Conservation (phyloP, 306 rosid species). For the Calophaca sinica region DNA sequence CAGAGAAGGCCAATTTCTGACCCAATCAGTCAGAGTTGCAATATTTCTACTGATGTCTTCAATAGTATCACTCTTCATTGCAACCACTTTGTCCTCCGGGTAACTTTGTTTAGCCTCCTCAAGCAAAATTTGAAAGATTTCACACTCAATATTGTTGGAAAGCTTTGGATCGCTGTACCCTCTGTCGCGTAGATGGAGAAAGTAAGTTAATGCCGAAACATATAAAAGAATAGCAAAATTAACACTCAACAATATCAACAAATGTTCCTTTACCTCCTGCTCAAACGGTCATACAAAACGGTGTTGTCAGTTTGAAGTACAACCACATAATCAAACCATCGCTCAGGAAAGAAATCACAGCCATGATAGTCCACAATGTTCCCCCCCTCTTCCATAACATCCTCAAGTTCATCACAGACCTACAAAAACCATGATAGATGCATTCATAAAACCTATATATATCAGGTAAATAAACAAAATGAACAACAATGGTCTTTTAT, state of each 20-base stretch:
- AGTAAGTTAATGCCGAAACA: conserved; percentile 14
- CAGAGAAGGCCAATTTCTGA: conserved; percentile 63
- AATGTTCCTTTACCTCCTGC: conserved; percentile 58
- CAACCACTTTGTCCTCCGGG: conserved; percentile 68
- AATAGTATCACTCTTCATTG: conserved; percentile 67
- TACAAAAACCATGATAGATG: conserved; percentile 41
- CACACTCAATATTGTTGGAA: conserved; percentile 84
- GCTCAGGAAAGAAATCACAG: conserved; percentile 94
- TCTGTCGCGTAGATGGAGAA: conserved; percentile 46
- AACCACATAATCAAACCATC: conserved; percentile 91
- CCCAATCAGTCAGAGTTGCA: conserved; percentile 72
- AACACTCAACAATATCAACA: conserved; percentile 14
- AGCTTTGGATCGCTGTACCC: conserved; percentile 75
- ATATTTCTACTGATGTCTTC: conserved; percentile 73
- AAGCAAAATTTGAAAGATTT: conserved; percentile 85
- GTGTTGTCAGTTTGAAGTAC: conserved; percentile 92
- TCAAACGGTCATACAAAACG: conserved; percentile 74
- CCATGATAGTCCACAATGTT: conserved; percentile 88
- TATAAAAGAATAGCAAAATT: neutral
- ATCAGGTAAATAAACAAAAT: no score
- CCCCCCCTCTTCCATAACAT: conserved; percentile 85
- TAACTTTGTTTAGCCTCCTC: conserved; percentile 92
- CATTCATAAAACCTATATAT: no score
- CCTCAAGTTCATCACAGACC: conserved; percentile 96
- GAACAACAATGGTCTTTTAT: no score